Percentiles rank a stretch among this genome's conserved stretches.
Conservation (phyloP, 1,284 basidiomycete genomes). For the Tylopilus sp. region DNA sequence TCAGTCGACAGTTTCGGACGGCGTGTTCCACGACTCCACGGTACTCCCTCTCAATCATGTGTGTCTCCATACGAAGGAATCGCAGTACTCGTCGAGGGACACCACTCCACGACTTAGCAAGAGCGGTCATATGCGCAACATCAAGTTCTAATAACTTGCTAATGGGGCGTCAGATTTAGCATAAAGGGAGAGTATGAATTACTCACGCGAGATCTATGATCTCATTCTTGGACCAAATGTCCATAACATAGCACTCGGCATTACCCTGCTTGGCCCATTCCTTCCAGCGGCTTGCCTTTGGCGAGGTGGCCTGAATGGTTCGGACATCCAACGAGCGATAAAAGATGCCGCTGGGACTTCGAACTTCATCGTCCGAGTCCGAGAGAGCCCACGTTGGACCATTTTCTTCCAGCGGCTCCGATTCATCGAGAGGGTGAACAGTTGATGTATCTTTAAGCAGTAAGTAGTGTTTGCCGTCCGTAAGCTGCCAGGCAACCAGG, state of each 20-base stretch:
- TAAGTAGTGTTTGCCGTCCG: not conserved
- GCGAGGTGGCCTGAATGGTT: not conserved
- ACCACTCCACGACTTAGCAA: not conserved
- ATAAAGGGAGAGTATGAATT: not conserved
- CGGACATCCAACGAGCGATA: not conserved
- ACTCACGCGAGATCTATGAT: not conserved
- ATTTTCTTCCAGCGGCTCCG: too few species aligned
- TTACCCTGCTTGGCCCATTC: not conserved
- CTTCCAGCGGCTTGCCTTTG: not conserved
- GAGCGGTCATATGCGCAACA: not conserved
- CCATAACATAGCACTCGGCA: not conserved
- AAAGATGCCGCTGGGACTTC: not conserved
- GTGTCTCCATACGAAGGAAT: fast-evolving
- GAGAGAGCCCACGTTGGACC: too few species aligned
- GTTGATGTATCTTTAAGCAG: not conserved
- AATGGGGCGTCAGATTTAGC: not conserved
- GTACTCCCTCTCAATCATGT: not conserved
- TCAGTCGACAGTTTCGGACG: not conserved
- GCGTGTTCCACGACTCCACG: fast-evolving
- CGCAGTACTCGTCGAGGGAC: not conserved
- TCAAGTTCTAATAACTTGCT: not conserved
- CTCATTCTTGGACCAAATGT: not conserved
- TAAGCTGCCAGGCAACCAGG: not conserved
- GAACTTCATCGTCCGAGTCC: not conserved
- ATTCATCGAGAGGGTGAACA: not conserved